phyloP scores from a whole-genome alignment of 2,329 filamentous ascomycete genomes.

The Leptographium wingfieldii region DNA sequence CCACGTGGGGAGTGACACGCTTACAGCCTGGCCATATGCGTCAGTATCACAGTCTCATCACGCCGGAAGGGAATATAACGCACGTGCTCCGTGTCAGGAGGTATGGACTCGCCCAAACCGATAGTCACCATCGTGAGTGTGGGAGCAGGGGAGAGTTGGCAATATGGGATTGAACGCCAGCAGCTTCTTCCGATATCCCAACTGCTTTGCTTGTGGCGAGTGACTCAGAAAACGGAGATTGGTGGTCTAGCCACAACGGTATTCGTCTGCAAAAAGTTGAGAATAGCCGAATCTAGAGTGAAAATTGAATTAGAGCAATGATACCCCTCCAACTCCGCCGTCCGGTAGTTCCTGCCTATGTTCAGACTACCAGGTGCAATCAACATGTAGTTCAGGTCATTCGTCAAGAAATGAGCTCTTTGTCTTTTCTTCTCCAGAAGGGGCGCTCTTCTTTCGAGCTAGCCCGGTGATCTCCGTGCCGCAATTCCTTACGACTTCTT shows the following conservation, averaged over 20 bases:
- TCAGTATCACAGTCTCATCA: background rate
- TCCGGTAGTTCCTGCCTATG: background rate
- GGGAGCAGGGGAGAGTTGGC: background rate
- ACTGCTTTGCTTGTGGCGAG: background rate
- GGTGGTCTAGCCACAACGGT: background rate
- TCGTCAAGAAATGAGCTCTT: background rate
- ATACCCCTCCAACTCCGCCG: background rate
- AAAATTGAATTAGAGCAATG: background rate
- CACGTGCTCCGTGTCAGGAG: constrained; percentile 67
- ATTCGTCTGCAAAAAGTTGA: background rate
- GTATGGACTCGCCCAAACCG: constrained; percentile 57
- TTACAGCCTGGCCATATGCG: constrained; percentile 57
- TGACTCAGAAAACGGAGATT: background rate
- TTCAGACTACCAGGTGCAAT: too few relatives aligned
- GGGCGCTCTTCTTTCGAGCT: background rate
- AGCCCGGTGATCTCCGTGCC: background rate
- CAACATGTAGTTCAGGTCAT: background rate
- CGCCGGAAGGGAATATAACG: constrained; percentile 20
- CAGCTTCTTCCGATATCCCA: background rate
- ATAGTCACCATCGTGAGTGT: constrained; percentile 2
- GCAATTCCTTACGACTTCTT: background rate
- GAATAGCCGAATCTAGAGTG: background rate
- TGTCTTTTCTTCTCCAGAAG: background rate
- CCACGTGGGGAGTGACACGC: constrained; percentile 93
- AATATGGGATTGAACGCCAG: background rate